Evolutionary conservation across 371 early-diverging fungal genomes (phyloP).

Genomic region (Fennellomyces sp.): DNA sequence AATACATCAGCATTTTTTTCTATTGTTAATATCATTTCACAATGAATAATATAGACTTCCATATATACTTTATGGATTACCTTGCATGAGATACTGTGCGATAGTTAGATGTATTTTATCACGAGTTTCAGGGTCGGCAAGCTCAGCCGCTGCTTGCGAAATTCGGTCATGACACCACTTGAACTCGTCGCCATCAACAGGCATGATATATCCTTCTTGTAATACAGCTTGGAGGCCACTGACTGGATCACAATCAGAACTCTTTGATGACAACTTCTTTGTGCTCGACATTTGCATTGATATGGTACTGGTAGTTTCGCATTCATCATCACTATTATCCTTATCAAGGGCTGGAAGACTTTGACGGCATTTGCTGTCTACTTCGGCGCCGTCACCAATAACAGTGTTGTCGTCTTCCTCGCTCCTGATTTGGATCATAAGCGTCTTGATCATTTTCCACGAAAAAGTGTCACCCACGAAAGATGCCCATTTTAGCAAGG

Average conservation of each 20-base stretch:
- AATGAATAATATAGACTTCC: too few species aligned
- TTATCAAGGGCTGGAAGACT: too few species aligned
- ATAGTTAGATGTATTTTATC: slow-evolving; percentile 42
- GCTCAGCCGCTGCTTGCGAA: slow-evolving; percentile 45
- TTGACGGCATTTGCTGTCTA: too few species aligned
- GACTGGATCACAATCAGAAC: slow-evolving; percentile 21
- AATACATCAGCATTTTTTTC: slow-evolving; percentile 29
- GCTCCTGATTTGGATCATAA: slow-evolving; percentile 32
- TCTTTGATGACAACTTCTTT: neutral
- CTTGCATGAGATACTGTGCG: slow-evolving; percentile 30
- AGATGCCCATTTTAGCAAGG: slow-evolving; percentile 42
- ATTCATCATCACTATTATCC: too few species aligned
- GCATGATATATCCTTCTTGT: slow-evolving; percentile 46
- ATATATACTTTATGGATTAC: too few species aligned
- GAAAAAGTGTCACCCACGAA: slow-evolving; percentile 50
- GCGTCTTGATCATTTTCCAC: slow-evolving; percentile 41
- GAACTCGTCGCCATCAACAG: slow-evolving; percentile 42
- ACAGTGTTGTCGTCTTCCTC: too few species aligned
- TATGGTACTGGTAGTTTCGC: too few species aligned
- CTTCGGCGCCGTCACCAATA: too few species aligned
- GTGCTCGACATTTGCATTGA: too few species aligned
- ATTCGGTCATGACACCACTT: slow-evolving; percentile 48
- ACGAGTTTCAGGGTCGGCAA: slow-evolving; percentile 31
- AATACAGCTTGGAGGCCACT: slow-evolving; percentile 45
- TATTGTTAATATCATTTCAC: too few species aligned